Percentiles rank a stretch among this genome's conserved stretches.
Evolutionary conservation across 768 basidiomycete species (phyloP).

Genomic region (Rhizopogon vinicolor): DNA sequence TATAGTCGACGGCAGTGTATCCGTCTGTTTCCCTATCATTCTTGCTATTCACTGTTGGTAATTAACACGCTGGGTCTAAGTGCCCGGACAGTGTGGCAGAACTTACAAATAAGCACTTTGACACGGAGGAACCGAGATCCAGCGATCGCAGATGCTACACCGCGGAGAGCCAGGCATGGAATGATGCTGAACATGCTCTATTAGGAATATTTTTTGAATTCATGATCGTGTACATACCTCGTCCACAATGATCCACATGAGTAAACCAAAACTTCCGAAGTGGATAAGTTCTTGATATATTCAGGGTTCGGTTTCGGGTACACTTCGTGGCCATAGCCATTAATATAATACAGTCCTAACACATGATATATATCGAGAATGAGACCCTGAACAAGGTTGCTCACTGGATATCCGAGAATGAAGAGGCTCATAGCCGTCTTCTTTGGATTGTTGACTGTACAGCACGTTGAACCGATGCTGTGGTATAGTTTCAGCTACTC

Average conservation of each 20-base stretch:
- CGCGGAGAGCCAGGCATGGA: conserved; percentile 85
- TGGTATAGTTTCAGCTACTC: conserved; percentile 43
- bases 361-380: conserved; percentile 4
- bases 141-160: conserved; percentile 75
- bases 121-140: conserved; percentile 64
- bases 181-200: conserved; percentile 54
- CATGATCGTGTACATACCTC: conserved; percentile 42
- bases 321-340: conserved; percentile 89
- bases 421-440: conserved; percentile 46
- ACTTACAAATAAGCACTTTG: conserved; percentile 82
- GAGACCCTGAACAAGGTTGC: conserved; percentile 23
- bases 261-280: conserved; percentile 73
- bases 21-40: conserved; percentile 91
- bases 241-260: conserved; percentile 96
- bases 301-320: conserved; percentile 84
- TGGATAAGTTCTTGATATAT: conserved; percentile 57
- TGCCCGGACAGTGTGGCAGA: neutral
- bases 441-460: conserved; percentile 56
- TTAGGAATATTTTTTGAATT: conserved; percentile 5
- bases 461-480: conserved; percentile 52
- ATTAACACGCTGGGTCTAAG: conserved; percentile 5
- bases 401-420: conserved; percentile 59
- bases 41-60: conserved; percentile 65
- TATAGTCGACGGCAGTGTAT: conserved; percentile 81
- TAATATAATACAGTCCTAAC: conserved; percentile 81